Conservation (phyloP, 805 yeast genomes). For the Lipomyces japonicus region DNA sequence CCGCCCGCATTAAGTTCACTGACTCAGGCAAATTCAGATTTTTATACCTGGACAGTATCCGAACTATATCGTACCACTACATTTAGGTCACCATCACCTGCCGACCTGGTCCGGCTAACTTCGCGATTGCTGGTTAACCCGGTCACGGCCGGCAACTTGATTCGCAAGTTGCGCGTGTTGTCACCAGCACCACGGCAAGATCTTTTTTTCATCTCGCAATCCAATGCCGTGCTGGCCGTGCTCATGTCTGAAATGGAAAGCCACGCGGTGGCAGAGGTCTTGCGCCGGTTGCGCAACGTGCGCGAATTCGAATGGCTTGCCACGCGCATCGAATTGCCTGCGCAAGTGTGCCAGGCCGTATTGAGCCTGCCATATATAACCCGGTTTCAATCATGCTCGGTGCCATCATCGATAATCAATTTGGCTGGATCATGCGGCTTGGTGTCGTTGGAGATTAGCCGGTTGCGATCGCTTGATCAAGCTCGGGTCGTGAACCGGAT, state of each 20-base stretch:
- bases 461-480: constrained; percentile 19
- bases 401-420: constrained; percentile 6
- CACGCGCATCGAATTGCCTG: constrained; percentile 12
- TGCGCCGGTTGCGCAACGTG: constrained; percentile 1
- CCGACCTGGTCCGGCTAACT: constrained; percentile 7
- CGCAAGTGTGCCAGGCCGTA: constrained; percentile 5
- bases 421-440: constrained; percentile 1
- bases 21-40: constrained; percentile 7
- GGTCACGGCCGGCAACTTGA: not conserved
- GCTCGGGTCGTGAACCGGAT: constrained; percentile 14
- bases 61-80: constrained; percentile 17
- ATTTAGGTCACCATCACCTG: constrained; percentile 2
- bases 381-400: constrained; percentile 17
- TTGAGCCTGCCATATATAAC: constrained; percentile 6
- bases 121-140: constrained; percentile 6
- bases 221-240: not conserved
- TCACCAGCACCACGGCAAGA: constrained; percentile 2
- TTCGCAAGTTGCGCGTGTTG: not conserved
- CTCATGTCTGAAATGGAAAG: not conserved
- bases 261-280: constrained; percentile 1
- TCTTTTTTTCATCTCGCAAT: no score
- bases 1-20: constrained; percentile 7
- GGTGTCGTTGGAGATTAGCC: constrained; percentile 9
- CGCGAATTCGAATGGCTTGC: constrained; percentile 22
- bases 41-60: constrained; percentile 17